Base-by-base conservation (phyloP, 352 stramenopile genomes). In the Phytopythium vexans region DNA sequence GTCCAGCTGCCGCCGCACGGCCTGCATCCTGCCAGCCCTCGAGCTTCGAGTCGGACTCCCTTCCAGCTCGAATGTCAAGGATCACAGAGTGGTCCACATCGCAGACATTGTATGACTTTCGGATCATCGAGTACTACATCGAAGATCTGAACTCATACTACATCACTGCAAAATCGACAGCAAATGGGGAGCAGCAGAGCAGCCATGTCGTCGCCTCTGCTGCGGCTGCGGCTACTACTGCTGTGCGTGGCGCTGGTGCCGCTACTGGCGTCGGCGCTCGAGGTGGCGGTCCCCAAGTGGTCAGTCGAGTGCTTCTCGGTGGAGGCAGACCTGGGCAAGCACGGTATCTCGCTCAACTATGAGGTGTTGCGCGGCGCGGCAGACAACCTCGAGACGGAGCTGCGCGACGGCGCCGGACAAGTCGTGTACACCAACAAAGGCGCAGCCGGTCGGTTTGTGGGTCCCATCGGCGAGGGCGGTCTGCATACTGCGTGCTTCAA, bases 291-390 rank as follows among this genome's bases (percentile, higher is more conserved):
- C 33, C 54, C 69, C 10, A 66, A 58, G 34, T 54, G 66, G 7
- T 59, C 63, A 1, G 55, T 60, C 35, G 82, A 93, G 70, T 93
- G 82, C 56, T 93, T 93, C 58, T 73, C 66, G 8, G 70, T 95
- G 37, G 75, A 90, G 6, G 82, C 75, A 36, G 67, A 79, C 52
- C 73, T 52, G 54, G 86, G 76, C 53, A 89, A 95, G 59, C 77
- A 93, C 57, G 85, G 85, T 41, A 82, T 95, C 47, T 95, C 85
- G 38, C 77, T 95, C 56, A 95, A 93, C 61, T 93, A 93, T 62
- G 79, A 95, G 45, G 79, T 79, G 39, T 56, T 95, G 6, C 69
- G 70, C 27, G 85, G 85, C 48, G 73, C 88, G 56, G 78, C 82
- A 12, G 83, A 92, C 41, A 64, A 70, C n/a, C 66, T 95, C 32